Base-by-base conservation (phyloP, 106 monocot genomes). In the Narthecium ossifragum region DNA sequence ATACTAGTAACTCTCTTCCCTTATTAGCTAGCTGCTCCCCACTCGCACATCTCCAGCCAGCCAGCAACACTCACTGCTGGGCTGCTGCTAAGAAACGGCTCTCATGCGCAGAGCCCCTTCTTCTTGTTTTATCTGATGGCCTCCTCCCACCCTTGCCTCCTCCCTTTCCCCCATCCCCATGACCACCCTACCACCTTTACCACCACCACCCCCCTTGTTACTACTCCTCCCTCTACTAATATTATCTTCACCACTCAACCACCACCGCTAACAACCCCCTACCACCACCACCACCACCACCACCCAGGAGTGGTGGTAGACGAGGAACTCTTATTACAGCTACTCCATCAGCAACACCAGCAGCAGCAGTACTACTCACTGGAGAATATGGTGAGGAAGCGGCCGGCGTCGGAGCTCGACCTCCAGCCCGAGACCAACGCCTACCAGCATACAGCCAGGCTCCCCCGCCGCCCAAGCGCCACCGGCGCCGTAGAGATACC, bases 321-420 rank as follows among this genome's bases (percentile, higher is more conserved):
- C 4, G 49, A 57, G 33, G 77, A 60, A 11, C 40, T 66, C 11
- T 40, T 65, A 61, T 64, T 61, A 57, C 34, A 53, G 28, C 45
- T 73, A 41, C 29, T 62, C 25, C 45, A 53, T 36, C 71, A 68
- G 33, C 67, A 57, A 22, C 75, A 71, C 6, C 63, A 61, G 31
- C 67, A 55, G n/a, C 57, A 72, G 28, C 45, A 60, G 9, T 51
- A 34, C n/a, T n/a, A n/a, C n/a, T n/a, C n/a, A 14, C 47, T 18
- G 4, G 51, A 31, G 33, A 65, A 55, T 30, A 90, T 90, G 89
- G 77, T 69, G 53, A 65, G 89, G 52, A 85, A 90, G 70, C 71
- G 89, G 28, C 71, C 77, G 6, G 80, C 84, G 17, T 67, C 88
- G 1, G 88, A 89, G 43, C 67, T 89, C 26, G 88, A 89, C 68